phyloP scores from a whole-genome alignment of 331 rosid genomes.

The Prunus yedoensis region DNA sequence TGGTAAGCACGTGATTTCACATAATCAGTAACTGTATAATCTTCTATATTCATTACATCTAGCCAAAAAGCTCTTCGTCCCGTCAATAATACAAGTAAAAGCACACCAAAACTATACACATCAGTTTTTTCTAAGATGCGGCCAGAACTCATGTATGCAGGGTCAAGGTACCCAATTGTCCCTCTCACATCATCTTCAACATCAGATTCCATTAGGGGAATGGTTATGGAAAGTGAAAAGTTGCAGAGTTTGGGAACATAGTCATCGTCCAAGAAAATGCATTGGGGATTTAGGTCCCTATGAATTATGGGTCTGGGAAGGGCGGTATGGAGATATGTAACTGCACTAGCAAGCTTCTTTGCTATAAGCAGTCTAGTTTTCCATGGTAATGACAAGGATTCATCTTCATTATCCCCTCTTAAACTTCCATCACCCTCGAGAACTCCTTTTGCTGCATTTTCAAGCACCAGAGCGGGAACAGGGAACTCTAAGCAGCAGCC shows the following conservation, averaged over 20 bases:
- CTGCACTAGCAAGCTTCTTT: background rate
- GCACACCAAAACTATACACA: background rate
- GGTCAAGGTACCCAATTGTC: background rate
- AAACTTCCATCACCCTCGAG: background rate
- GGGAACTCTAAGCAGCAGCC: background rate
- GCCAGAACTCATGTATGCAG: background rate
- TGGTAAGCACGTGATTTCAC: background rate
- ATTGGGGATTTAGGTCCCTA: background rate
- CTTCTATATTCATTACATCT: too few relatives aligned
- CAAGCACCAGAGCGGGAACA: background rate
- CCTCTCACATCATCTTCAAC: background rate
- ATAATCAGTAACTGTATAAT: background rate
- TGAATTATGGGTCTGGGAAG: background rate
- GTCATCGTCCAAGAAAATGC: background rate
- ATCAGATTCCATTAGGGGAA: background rate
- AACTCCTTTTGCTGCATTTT: background rate
- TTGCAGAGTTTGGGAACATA: background rate
- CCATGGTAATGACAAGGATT: background rate
- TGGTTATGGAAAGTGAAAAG: background rate
- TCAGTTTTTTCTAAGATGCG: too few relatives aligned
- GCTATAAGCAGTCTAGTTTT: background rate
- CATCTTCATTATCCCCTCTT: background rate
- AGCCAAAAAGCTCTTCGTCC: too few relatives aligned
- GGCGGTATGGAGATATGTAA: background rate
- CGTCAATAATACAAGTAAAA: background rate